Conservation (phyloP, 2,329 filamentous ascomycete genomes). For the Aureobasidium lini region DNA sequence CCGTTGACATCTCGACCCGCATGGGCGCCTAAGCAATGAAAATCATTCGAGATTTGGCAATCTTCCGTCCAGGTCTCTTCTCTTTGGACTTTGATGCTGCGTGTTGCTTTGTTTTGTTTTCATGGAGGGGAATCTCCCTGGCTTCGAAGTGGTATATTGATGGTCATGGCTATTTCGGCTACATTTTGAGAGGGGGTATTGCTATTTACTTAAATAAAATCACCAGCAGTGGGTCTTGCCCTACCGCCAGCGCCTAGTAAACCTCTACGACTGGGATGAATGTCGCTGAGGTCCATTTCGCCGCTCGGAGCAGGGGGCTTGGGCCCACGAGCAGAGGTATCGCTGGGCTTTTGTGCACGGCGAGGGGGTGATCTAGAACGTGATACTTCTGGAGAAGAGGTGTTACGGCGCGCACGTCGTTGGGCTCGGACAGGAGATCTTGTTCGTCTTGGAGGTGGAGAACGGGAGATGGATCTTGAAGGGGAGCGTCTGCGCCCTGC, state of each 20-base stretch:
- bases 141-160: not conserved
- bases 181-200: constrained; percentile 1
- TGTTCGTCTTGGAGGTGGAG: constrained; percentile 14
- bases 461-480: constrained; percentile 13
- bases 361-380: constrained; percentile 11
- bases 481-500: constrained; percentile 11
- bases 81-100: not conserved
- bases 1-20: not conserved
- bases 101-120: not conserved
- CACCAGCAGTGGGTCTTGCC: constrained; percentile 13
- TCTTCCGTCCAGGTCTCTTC: not conserved
- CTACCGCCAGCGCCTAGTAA: constrained; percentile 22
- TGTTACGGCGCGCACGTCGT: constrained; percentile 9
- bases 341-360: not conserved
- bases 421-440: constrained; percentile 3
- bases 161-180: not conserved
- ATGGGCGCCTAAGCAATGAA: constrained; percentile 6
- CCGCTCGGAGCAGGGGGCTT: not conserved
- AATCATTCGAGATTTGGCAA: not conserved
- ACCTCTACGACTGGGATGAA: constrained; percentile 29
- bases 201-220: constrained; percentile 12
- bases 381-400: constrained; percentile 4
- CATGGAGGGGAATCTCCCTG: not conserved
- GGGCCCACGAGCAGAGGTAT: not conserved
- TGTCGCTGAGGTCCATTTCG: constrained; percentile 25